phyloP scores from a whole-genome alignment of 176 grass and related monocot species.

The Zoysia japonica region DNA sequence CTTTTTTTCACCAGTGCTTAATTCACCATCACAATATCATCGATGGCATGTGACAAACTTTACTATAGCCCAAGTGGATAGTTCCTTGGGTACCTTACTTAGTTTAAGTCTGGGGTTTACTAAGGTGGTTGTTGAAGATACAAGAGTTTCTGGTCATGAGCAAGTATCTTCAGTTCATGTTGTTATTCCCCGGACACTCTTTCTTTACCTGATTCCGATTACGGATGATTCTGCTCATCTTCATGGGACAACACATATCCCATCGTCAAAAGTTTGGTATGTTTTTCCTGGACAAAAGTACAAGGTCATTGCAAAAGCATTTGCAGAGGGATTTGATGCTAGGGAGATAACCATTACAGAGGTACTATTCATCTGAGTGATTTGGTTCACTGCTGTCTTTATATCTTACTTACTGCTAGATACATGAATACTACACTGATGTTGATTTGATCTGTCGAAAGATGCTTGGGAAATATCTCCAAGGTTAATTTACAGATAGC shows the following conservation, averaged over 20 bases:
- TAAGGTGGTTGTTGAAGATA: constrained; percentile 81
- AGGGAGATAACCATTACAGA: constrained; percentile 80
- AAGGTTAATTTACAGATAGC: constrained; percentile 2
- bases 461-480: constrained; percentile 23
- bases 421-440: constrained; percentile 8
- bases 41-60: constrained; percentile 74
- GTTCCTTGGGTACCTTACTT: constrained; percentile 58
- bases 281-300: constrained; percentile 85
- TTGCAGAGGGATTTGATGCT: constrained; percentile 69
- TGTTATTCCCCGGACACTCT: constrained; percentile 73
- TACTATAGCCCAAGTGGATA: constrained; percentile 73
- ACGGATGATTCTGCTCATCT: constrained; percentile 60
- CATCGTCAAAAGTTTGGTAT: constrained; percentile 80
- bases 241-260: constrained; percentile 55
- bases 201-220: constrained; percentile 69
- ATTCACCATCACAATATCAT: constrained; percentile 82
- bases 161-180: constrained; percentile 87
- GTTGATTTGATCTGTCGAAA: constrained; percentile 15
- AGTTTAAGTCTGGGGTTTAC: constrained; percentile 70
- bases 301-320: constrained; percentile 68
- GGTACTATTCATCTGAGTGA: constrained; percentile 44
- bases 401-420: constrained; percentile 20
- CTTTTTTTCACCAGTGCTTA: constrained; percentile 57
- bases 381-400: constrained; percentile 28
- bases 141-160: constrained; percentile 80